Conservation (phyloP, 1,284 basidiomycete genomes). For the Peniophora sp. region DNA sequence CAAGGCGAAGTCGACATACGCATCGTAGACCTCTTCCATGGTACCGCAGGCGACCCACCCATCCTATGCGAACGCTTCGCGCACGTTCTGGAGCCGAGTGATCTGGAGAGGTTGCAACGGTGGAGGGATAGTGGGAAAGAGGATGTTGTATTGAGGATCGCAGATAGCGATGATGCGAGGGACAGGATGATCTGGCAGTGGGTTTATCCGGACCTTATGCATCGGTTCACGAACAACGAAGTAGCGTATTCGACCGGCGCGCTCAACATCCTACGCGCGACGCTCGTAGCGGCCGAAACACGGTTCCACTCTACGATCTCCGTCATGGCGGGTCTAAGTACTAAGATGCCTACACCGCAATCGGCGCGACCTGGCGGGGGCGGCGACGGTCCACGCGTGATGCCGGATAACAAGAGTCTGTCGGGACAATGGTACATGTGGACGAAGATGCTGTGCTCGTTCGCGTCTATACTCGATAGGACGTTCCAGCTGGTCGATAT, state of each 20-base stretch:
- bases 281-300: slow-evolving; percentile 54
- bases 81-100: slow-evolving; percentile 53
- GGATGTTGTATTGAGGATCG: slow-evolving; percentile 54
- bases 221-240: slow-evolving; percentile 25
- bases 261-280: slow-evolving; percentile 48
- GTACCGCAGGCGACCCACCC: slow-evolving; percentile 26
- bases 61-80: slow-evolving; percentile 55
- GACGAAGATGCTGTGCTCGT: slow-evolving; percentile 78
- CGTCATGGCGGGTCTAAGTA: slow-evolving; percentile 59
- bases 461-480: slow-evolving; percentile 62
- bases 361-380: slow-evolving; percentile 3
- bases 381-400: slow-evolving; percentile 40
- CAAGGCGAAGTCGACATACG: slow-evolving; percentile 21
- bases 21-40: slow-evolving; percentile 45
- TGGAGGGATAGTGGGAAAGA: slow-evolving; percentile 48
- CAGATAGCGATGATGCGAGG: slow-evolving; percentile 54
- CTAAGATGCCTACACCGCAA: slow-evolving; percentile 27
- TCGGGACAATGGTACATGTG: slow-evolving; percentile 88
- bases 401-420: slow-evolving; percentile 55
- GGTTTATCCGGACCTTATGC: slow-evolving; percentile 57
- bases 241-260: slow-evolving; percentile 38
- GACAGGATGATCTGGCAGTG: slow-evolving; percentile 69
- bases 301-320: slow-evolving; percentile 64
- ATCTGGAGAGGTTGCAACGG: slow-evolving; percentile 51
- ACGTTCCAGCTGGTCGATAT: slow-evolving; percentile 42